Conservation (phyloP, 768 basidiomycete species). For the Lactarius quietus region DNA sequence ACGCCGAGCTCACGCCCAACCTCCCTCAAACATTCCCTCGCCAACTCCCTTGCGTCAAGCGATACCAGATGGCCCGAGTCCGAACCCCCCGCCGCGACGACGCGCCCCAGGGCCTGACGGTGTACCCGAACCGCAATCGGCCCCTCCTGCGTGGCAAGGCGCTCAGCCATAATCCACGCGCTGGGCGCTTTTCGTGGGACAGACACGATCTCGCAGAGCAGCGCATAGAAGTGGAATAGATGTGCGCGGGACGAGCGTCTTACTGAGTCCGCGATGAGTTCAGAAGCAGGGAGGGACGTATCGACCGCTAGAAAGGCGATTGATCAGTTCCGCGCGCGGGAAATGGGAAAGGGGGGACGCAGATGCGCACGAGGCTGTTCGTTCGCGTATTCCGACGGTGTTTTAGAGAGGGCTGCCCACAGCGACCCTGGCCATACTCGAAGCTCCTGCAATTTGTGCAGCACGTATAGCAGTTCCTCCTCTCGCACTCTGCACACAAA, state of each 20-base stretch:
- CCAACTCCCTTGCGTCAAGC: conserved; percentile 62
- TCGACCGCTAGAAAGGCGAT: conserved; percentile 35
- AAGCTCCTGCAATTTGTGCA: conserved; percentile 70
- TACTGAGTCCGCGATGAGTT: conserved; percentile 64
- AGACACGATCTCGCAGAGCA: conserved; percentile 76
- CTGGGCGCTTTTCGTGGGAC: conserved; percentile 64
- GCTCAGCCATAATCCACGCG: conserved; percentile 50
- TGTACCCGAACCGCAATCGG: neutral
- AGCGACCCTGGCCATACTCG: conserved; percentile 72
- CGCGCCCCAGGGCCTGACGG: neutral
- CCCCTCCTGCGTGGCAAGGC: neutral
- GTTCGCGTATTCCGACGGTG: conserved; percentile 51
- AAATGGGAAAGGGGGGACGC: neutral
- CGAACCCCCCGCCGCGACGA: neutral
- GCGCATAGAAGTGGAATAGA: conserved; percentile 81
- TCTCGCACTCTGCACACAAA: conserved; percentile 64
- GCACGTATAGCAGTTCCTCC: conserved; percentile 83
- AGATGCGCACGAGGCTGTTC: conserved; percentile 55
- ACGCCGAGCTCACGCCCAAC: conserved; percentile 75
- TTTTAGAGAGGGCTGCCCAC: conserved; percentile 67
- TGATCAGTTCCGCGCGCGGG: neutral
- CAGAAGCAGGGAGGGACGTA: conserved; percentile 44
- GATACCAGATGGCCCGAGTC: conserved; percentile 34
- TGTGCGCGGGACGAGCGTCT: conserved; percentile 77
- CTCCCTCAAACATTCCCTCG: conserved; percentile 61